phyloP scores from a whole-genome alignment of 331 rosid species.

The Stylosanthes scabra region DNA sequence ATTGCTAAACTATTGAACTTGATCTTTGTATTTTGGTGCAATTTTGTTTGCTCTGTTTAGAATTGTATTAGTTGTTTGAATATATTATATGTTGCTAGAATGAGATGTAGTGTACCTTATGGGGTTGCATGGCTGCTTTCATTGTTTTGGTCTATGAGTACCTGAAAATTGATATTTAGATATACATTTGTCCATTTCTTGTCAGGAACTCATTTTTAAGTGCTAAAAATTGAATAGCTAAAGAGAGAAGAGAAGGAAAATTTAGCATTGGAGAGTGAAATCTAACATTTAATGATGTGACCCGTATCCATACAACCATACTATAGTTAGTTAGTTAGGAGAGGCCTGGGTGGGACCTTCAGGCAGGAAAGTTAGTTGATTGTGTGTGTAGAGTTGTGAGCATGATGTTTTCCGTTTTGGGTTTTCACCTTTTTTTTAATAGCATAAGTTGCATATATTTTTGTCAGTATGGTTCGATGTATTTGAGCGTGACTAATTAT shows the following conservation, averaged over 20 bases:
- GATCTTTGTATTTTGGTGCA: background rate
- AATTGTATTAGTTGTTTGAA: conserved; percentile 7
- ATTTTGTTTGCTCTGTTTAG: conserved; percentile 3
- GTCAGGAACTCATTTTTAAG: background rate
- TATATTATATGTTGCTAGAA: conserved; percentile 12
- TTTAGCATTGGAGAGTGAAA: too few relatives aligned
- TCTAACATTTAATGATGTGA: too few relatives aligned
- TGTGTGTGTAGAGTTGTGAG: background rate
- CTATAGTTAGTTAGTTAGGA: too few relatives aligned
- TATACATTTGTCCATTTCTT: background rate
- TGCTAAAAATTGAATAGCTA: background rate
- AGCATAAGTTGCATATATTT: background rate
- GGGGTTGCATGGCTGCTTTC: background rate
- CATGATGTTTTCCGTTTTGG: background rate
- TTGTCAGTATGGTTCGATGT: background rate
- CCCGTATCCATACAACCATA: too few relatives aligned
- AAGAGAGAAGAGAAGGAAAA: background rate
- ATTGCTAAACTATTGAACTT: conserved; percentile 14
- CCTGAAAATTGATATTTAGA: conserved; percentile 5
- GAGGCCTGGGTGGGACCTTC: too few relatives aligned
- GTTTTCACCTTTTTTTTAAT: background rate
- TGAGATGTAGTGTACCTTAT: background rate
- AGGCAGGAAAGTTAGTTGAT: background rate
- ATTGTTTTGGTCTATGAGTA: background rate
- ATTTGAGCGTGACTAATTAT: conserved; percentile 7